These are phyloP conservation scores for Trichosporon coremiiforme DNA, from an alignment of 1,284 basidiomycete species.

Conservation along the genomic window DNA sequence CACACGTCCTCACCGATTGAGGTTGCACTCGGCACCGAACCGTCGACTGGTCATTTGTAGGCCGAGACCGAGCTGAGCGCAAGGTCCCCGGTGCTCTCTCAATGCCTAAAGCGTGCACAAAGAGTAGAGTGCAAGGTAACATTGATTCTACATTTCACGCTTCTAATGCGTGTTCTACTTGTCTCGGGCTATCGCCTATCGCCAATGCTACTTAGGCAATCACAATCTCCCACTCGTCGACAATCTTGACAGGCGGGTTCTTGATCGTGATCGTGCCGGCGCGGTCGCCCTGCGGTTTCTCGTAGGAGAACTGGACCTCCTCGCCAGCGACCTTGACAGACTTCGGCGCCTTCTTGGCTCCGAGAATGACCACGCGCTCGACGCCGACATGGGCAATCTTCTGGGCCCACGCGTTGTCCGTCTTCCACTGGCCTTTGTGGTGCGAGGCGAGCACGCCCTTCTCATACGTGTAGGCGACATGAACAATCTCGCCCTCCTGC, in stretches of 20 bases:
- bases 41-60: no score
- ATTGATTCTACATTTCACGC: neutral
- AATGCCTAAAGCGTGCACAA: no score
- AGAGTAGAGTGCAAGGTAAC: neutral
- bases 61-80: no score
- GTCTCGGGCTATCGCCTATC: neutral
- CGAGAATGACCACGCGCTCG: slow-evolving; percentile 77
- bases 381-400: slow-evolving; percentile 69
- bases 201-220: slow-evolving; percentile 16
- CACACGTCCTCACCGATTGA: no score
- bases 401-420: slow-evolving; percentile 68
- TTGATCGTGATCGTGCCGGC: slow-evolving; percentile 72
- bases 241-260: slow-evolving; percentile 70
- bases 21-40: no score
- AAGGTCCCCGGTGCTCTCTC: no score
- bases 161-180: neutral
- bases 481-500: slow-evolving; percentile 76
- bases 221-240: slow-evolving; percentile 69
- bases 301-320: slow-evolving; percentile 58
- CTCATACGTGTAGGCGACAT: slow-evolving; percentile 71
- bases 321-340: slow-evolving; percentile 61
- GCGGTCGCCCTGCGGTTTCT: slow-evolving; percentile 58
- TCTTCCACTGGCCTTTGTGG: slow-evolving; percentile 58
- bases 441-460: slow-evolving; percentile 53
- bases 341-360: slow-evolving; percentile 65